Conservation (phyloP, 2,329 filamentous ascomycete genomes). For the Microcera coccophila region DNA sequence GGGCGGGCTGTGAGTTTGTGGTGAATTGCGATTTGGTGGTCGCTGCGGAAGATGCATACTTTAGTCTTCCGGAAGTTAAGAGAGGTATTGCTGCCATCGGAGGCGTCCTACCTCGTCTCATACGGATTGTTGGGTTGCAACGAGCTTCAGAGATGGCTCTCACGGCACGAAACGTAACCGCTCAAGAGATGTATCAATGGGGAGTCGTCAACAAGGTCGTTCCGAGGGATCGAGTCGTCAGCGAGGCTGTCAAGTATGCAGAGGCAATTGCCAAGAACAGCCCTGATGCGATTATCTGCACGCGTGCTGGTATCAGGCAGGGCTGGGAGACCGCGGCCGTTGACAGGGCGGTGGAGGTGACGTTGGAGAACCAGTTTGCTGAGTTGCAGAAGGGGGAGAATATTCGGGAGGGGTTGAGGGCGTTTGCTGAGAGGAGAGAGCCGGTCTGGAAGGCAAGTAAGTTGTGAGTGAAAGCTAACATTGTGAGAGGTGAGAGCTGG, state of each 20-base stretch:
- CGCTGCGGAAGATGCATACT: slow-evolving; percentile 47
- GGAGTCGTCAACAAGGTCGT: slow-evolving; percentile 22
- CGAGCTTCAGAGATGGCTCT: slow-evolving; percentile 48
- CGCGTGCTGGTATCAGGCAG: slow-evolving; percentile 61
- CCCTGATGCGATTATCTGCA: slow-evolving; percentile 68
- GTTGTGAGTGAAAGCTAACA: too few species aligned
- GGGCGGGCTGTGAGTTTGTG: slow-evolving; percentile 55
- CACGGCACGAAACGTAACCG: slow-evolving; percentile 43
- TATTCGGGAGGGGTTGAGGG: slow-evolving; percentile 63
- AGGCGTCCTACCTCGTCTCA: slow-evolving; percentile 48
- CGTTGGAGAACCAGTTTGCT: slow-evolving; percentile 42
- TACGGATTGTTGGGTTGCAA: slow-evolving; percentile 44
- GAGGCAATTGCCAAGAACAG: slow-evolving; percentile 57
- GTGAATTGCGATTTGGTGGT: slow-evolving; percentile 53
- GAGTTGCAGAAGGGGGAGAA: slow-evolving; percentile 62
- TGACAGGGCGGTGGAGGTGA: slow-evolving; percentile 49
- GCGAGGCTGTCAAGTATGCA: slow-evolving; percentile 57
- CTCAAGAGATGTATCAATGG: slow-evolving; percentile 32
- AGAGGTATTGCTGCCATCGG: slow-evolving; percentile 52
- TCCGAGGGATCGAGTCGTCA: slow-evolving; percentile 37
- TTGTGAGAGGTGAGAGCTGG: too few species aligned
- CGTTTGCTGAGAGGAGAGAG: slow-evolving; percentile 68
- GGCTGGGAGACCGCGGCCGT: slow-evolving; percentile 66
- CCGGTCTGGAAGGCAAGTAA: slow-evolving; percentile 57
- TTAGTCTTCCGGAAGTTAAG: slow-evolving; percentile 51